Conservation (phyloP, 148 eudicot species). For the Salicornia ramosissima region DNA sequence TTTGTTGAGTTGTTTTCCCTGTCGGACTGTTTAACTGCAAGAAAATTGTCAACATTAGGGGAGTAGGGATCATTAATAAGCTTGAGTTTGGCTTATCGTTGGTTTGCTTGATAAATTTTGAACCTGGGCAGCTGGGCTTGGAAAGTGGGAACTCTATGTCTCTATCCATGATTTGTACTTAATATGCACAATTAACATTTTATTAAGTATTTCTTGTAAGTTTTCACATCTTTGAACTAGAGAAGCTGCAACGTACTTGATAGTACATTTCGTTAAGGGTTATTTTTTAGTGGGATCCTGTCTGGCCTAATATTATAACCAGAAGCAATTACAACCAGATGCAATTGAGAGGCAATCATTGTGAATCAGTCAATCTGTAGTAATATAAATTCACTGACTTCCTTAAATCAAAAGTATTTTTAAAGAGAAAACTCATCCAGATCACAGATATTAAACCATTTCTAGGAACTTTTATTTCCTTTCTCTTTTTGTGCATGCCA, state of each 20-base stretch:
- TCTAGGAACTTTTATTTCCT: too few relatives aligned
- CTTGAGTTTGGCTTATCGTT: background rate
- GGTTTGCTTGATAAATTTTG: background rate
- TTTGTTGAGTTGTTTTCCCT: background rate
- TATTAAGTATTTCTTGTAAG: background rate
- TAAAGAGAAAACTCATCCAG: too few relatives aligned
- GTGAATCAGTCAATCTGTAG: too few relatives aligned
- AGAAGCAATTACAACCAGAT: too few relatives aligned
- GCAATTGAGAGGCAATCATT: too few relatives aligned
- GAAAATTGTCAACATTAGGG: background rate
- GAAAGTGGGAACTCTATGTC: background rate
- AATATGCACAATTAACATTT: background rate
- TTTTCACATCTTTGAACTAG: background rate
- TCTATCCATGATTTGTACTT: background rate
- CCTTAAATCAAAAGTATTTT: too few relatives aligned
- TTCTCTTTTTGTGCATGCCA: too few relatives aligned
- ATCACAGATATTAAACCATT: too few relatives aligned
- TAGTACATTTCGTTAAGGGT: too few relatives aligned
- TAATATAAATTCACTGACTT: too few relatives aligned
- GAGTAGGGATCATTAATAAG: background rate
- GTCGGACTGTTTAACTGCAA: background rate
- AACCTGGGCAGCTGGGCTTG: background rate
- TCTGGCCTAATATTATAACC: too few relatives aligned
- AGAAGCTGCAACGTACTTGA: background rate
- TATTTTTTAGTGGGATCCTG: too few relatives aligned